Evolutionary conservation across 352 stramenopile species (phyloP), one percentile per base, ranked within the genome.

Genomic region (Globisporangium parvum): DNA sequence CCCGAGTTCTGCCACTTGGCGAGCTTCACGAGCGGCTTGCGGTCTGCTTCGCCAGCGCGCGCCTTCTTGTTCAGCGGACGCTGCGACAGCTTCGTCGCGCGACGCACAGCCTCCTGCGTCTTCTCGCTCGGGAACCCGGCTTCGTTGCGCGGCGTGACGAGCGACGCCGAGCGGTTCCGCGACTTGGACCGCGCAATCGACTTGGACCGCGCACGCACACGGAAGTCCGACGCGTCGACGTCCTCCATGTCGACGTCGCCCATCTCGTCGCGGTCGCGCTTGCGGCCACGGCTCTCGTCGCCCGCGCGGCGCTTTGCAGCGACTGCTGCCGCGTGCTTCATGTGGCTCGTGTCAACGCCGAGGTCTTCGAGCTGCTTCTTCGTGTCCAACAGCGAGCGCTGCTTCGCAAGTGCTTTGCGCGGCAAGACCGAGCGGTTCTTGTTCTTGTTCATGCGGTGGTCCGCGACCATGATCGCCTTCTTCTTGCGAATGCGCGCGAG

Each of bases 361-460:
- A 98, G 75, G 50, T 73, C 78, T 55, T 97, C 86, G 56, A 98
- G 75, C 54, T 90, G 84, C 59, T 96, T 93, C 70, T 98, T 96
- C 35, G 93, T 96, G 23, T 88, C 77, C 0, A 66, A 73, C 37
- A 93, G 69, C 40, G 80, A 73, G 67, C 75, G 65, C 71, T 78
- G 66, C 76, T 88, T 79, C 65, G 89, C 65, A 63, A 91, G 75
- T 53, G 93, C 80, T 65, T 88, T 95, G 52, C 93, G 86, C 18
- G 95, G 89, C 55, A 98, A 60, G 46, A 80, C 80, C 14, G 92
- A 87, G 47, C 91, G 91, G 69, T 98, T 98, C 65, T 93, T 95
- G 74, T 98, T 98, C 66, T 98, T 97, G 55, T 98, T 93, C 55
- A 96, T 81, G 73, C 85, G 85, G 64, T 95, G 85, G 40, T 87